Percentiles rank a stretch among this genome's conserved stretches.
phyloP scores from a whole-genome alignment of 1,284 basidiomycete genomes.

The Cryptococcus sp. region DNA sequence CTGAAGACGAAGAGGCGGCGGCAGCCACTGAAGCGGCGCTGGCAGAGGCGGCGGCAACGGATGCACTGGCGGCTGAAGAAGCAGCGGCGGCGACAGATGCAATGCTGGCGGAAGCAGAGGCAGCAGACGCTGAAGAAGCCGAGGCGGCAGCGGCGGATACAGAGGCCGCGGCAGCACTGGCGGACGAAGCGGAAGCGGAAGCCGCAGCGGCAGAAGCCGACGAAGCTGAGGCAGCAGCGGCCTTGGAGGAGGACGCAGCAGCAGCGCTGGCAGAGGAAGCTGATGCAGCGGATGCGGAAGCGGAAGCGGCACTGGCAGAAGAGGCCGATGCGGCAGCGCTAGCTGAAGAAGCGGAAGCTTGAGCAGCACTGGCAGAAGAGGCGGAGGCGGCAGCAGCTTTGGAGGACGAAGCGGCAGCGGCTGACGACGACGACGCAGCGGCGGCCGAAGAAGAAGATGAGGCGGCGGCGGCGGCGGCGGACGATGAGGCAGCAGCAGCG shows the following conservation, averaged over 20 bases:
- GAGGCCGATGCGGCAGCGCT: neutral
- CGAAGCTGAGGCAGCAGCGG: neutral
- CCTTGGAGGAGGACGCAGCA: neutral
- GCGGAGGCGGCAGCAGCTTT: neutral
- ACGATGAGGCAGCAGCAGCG: neutral
- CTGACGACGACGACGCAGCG: neutral
- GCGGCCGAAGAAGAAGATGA: neutral
- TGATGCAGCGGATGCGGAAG: neutral
- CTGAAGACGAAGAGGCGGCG: neutral
- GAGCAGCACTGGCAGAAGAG: neutral
- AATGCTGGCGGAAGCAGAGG: neutral
- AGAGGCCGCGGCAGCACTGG: neutral
- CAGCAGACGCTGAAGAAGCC: constrained; percentile 4
- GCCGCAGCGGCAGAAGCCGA: neutral
- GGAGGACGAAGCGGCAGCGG: neutral
- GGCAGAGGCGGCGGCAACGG: neutral
- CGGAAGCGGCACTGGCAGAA: neutral
- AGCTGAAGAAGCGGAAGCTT: neutral
- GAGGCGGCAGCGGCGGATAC: neutral
- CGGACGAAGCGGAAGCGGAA: neutral
- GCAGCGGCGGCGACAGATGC: neutral
- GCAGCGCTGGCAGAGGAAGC: neutral
- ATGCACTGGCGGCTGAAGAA: no score
- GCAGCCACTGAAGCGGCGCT: neutral
- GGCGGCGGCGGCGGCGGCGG: neutral